Base-by-base conservation (phyloP, 495 filamentous ascomycete genomes). In the Daldinia vernicosa region DNA sequence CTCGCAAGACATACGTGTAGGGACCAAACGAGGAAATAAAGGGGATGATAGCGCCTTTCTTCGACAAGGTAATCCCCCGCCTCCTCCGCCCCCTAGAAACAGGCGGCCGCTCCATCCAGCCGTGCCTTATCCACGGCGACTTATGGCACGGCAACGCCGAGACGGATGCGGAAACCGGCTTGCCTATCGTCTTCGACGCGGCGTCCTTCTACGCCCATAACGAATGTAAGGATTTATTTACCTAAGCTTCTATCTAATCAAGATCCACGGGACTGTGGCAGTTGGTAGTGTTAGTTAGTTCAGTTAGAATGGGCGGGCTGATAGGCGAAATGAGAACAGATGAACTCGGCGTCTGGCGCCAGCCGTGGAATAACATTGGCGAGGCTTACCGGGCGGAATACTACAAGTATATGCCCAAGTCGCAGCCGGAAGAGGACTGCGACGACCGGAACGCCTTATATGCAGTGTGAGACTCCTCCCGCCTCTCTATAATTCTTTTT, bases 51-150 rank as follows among this genome's bases (percentile, higher is more conserved):
- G 1, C 47, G 8, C 57, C 37, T 0, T 63, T 78, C 52, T 65
- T 83, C 40, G 75, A 76, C 7, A 77, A 79, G 37, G 78, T 84
- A 14, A 77, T 85, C 26, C 80, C 80, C 2, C 67, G 77, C 7
- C 70, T 84, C 1, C 69, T 84, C 1, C 43, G 80, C 8, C 79
- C 81, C 2, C 70, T 87, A 1, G 75, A 85, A 59, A 78, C 74
- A 7, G 75, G 80, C 1, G 82, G 82, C 3, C 75, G 79, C 50
- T 69, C 8, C 4, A 66, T 87, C 45, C 75, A 76, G 32, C 84
- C 85, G 1, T 75, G 72, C 6, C 74, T 87, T 2, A 77, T 85
- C 2, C 84, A 85, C 63, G 84, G 83, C 0, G 82, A 87, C 68
- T 63, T 84, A 17, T 85, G 83, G 82, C 76, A 85, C 56, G 83